A percentile compares a stretch with the other conserved stretches of the same genome.
Evolutionary conservation across 139 green algal genomes (phyloP).

Genomic region (Astrephomene gubernaculifera): DNA sequence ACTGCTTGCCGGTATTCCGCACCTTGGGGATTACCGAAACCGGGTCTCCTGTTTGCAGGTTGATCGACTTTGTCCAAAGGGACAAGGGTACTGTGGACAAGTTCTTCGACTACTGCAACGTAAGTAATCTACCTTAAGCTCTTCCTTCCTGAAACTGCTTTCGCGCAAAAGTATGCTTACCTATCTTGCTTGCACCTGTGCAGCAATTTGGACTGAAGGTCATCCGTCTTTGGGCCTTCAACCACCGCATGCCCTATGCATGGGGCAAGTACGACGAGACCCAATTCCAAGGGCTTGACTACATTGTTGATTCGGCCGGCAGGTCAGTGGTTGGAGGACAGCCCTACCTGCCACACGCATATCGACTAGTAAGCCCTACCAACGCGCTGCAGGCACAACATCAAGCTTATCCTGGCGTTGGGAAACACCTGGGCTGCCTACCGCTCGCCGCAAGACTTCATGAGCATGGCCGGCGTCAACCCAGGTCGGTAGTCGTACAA

Average conservation of each 20-base stretch:
- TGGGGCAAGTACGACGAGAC: slow-evolving; percentile 38
- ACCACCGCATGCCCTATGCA: slow-evolving; percentile 29
- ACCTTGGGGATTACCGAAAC: not conserved
- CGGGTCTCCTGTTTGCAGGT: not conserved
- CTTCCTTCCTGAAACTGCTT: not conserved
- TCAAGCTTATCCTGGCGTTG: not conserved
- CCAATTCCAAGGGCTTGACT: slow-evolving; percentile 30
- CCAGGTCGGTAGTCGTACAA: not conserved
- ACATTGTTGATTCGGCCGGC: slow-evolving; percentile 33
- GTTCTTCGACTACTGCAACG: slow-evolving; percentile 30
- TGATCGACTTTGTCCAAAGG: slow-evolving; percentile 15
- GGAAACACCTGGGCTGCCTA: not conserved
- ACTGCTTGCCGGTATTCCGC: not conserved
- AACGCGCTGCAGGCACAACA: slow-evolving; percentile 4
- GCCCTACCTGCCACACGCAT: too few relatives aligned
- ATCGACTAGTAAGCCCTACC: too few relatives aligned
- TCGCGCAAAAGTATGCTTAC: too few relatives aligned
- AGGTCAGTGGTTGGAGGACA: too few relatives aligned
- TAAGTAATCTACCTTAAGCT: not conserved
- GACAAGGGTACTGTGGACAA: slow-evolving; percentile 8
- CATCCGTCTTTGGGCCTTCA: slow-evolving; percentile 35
- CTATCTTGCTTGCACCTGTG: not conserved
- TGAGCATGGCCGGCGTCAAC: too few relatives aligned
- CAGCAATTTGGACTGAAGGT: slow-evolving; percentile 33
- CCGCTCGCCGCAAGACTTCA: not conserved